phyloP scores from a whole-genome alignment of 2,329 filamentous ascomycete genomes.

The Colletotrichum caudatum region DNA sequence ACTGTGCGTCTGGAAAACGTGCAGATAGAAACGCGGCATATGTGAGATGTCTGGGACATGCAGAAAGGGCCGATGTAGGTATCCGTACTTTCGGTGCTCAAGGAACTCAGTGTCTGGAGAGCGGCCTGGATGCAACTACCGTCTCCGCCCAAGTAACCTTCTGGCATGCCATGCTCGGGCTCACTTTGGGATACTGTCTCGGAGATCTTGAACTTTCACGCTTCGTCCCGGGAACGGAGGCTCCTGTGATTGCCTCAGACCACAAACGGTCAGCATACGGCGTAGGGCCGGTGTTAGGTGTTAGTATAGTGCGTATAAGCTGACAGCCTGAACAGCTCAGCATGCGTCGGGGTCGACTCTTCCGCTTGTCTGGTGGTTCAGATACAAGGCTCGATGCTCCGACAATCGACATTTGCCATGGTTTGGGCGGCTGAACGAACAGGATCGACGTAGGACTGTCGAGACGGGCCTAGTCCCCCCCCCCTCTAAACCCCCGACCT shows the following conservation, averaged over 20 bases:
- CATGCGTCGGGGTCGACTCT: not conserved
- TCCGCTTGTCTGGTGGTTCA: not conserved
- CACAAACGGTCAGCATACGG: not conserved
- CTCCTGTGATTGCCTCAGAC: not conserved
- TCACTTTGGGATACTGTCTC: not conserved
- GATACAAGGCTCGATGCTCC: not conserved
- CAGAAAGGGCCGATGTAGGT: not conserved
- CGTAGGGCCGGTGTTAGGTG: slow-evolving; percentile 14
- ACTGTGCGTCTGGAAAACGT: slow-evolving; percentile 7
- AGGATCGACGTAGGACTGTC: slow-evolving; percentile 12
- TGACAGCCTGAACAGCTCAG: slow-evolving; percentile 7
- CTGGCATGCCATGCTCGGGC: not conserved
- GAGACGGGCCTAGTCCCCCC: slow-evolving; percentile 20
- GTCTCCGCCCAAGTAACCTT: not conserved
- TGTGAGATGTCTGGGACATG: slow-evolving; percentile 13
- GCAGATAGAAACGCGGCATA: not conserved
- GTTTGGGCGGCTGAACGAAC: not conserved
- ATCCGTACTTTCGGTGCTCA: not conserved
- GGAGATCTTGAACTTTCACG: not conserved
- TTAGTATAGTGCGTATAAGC: not conserved
- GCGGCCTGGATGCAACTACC: not conserved
- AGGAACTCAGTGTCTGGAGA: not conserved
- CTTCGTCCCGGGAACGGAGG: not conserved
- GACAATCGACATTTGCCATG: not conserved
- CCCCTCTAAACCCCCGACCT: not conserved